phyloP scores from a whole-genome alignment of 2,329 filamentous ascomycete genomes.

The Colletotrichum agaves region DNA sequence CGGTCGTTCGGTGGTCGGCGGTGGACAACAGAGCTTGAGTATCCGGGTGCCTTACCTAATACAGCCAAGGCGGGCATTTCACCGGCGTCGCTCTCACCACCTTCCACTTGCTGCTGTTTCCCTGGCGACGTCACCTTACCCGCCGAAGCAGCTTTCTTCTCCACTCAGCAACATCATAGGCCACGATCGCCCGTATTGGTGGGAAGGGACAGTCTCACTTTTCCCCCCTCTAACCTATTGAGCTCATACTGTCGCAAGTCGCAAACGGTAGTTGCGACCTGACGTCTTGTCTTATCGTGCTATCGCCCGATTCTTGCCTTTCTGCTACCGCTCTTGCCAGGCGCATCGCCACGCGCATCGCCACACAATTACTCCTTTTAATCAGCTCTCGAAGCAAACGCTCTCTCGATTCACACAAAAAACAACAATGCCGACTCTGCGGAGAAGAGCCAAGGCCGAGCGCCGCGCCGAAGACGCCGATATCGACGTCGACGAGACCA shows the following conservation, averaged over 20 bases:
- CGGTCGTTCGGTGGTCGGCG: conserved; percentile 18
- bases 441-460: conserved; percentile 31
- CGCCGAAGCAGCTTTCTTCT: conserved; percentile 26
- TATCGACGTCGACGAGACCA: conserved; percentile 33
- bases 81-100: conserved; percentile 19
- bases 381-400: conserved; percentile 8
- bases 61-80: background rate
- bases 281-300: conserved; percentile 5
- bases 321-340: conserved; percentile 18
- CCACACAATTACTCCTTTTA: conserved; percentile 6
- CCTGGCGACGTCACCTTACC: conserved; percentile 39
- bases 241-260: conserved; percentile 32
- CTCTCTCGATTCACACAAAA: background rate
- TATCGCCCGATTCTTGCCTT: background rate
- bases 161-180: conserved; percentile 31
- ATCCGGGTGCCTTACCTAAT: background rate
- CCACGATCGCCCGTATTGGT: conserved; percentile 22
- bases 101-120: conserved; percentile 34
- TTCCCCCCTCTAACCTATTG: conserved; percentile 11
- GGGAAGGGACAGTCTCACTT: conserved; percentile 29
- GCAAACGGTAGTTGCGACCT: conserved; percentile 26
- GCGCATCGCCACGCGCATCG: conserved; percentile 22
- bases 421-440: conserved; percentile 34
- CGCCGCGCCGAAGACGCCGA: conserved; percentile 20
- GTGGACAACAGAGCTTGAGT: background rate